Percentiles rank a stretch among this genome's conserved stretches.
phyloP scores from a whole-genome alignment of 1,284 basidiomycete species.

The Lentinula novae-zelandiae region DNA sequence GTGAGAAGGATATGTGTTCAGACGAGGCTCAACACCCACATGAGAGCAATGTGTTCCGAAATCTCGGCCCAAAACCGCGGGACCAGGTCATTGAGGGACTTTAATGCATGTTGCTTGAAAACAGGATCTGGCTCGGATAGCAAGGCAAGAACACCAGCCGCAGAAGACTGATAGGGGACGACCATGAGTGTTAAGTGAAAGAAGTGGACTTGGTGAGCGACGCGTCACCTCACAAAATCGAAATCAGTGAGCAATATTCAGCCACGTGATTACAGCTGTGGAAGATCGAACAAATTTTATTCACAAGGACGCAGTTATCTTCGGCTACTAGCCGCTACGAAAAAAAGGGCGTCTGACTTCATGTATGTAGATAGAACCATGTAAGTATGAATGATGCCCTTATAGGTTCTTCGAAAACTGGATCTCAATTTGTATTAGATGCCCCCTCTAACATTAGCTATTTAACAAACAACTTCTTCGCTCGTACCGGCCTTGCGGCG shows the following conservation, averaged over 20 bases:
- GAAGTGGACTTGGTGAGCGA: conserved; percentile 16
- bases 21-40: conserved; percentile 52
- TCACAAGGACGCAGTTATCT: too few relatives aligned
- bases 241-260: neutral
- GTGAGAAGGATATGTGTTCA: conserved; percentile 6
- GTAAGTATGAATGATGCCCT: too few relatives aligned
- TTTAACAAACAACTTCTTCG: conserved; percentile 64
- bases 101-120: conserved; percentile 88
- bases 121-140: conserved; percentile 83
- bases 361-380: too few relatives aligned
- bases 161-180: conserved; percentile 68
- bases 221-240: conserved; percentile 27
- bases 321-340: too few relatives aligned
- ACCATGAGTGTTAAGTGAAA: conserved; percentile 44
- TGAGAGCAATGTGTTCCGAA: conserved; percentile 85
- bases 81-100: conserved; percentile 77
- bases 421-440: too few relatives aligned
- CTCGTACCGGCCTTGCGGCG: conserved; percentile 62
- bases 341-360: too few relatives aligned
- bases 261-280: too few relatives aligned
- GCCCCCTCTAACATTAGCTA: conserved; percentile 21
- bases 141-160: conserved; percentile 86
- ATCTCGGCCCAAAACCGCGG: conserved; percentile 98
- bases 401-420: too few relatives aligned
- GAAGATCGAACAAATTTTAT: too few relatives aligned